Percentiles rank a stretch among this genome's conserved stretches.
Evolutionary conservation across 164 flowering plant genomes (phyloP).

Genomic region (Stephania cephalantha): DNA sequence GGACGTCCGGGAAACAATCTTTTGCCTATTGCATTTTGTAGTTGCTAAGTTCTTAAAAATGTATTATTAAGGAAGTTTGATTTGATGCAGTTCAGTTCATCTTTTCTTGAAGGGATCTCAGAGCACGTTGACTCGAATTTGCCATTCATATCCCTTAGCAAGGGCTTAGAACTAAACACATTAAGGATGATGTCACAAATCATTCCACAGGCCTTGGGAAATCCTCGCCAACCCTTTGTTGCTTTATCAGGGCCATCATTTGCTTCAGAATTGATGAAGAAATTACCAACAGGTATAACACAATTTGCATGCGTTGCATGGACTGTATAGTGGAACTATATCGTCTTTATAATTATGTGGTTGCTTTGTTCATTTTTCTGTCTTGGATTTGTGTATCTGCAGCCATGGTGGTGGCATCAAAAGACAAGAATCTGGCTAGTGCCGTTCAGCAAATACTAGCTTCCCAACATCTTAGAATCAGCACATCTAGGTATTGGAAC

Average conservation of each 20-base stretch:
- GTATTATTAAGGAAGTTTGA: slow-evolving; percentile 13
- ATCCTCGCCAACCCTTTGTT: slow-evolving; percentile 85
- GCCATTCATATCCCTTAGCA: slow-evolving; percentile 94
- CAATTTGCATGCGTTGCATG: neutral
- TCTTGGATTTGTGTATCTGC: slow-evolving; percentile 18
- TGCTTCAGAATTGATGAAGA: slow-evolving; percentile 80
- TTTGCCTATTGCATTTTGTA: neutral
- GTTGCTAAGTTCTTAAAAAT: neutral
- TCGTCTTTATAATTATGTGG: neutral
- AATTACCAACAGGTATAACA: slow-evolving; percentile 76
- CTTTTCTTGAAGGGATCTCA: slow-evolving; percentile 76
- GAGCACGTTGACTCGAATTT: slow-evolving; percentile 71
- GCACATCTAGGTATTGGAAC: slow-evolving; percentile 63
- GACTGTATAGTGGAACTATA: neutral
- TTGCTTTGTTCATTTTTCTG: slow-evolving; percentile 7
- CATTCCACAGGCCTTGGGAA: slow-evolving; percentile 66
- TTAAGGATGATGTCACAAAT: slow-evolving; percentile 96
- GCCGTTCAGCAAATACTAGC: slow-evolving; percentile 88
- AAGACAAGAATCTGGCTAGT: slow-evolving; percentile 75
- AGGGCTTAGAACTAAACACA: slow-evolving; percentile 89
- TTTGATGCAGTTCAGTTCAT: slow-evolving; percentile 80
- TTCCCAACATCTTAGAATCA: slow-evolving; percentile 73
- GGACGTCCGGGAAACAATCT: neutral
- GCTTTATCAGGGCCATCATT: slow-evolving; percentile 97
- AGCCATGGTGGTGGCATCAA: slow-evolving; percentile 98